Base-by-base conservation (phyloP, 2,329 filamentous ascomycete genomes). In the Daldinia sp. region DNA sequence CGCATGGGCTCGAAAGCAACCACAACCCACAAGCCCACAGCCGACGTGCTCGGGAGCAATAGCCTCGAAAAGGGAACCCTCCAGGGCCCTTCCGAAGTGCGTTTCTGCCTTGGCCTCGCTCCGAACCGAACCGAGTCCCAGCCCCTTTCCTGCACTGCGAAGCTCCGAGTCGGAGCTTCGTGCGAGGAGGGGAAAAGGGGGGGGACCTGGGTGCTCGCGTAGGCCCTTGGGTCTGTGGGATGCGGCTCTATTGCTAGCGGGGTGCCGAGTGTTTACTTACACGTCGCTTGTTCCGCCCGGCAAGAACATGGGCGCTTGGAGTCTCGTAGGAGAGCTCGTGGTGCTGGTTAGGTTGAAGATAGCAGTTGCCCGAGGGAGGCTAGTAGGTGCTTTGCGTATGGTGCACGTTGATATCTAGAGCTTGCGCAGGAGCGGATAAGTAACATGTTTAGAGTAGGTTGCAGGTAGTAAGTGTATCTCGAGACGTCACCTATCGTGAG, bases 231-330 rank as follows among this genome's bases (percentile, higher is more conserved):
- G 21, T 54, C 15, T 53, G n/a, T 55, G 37, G 25, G 25, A 52
- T 66, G 63, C 59, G 63, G 63, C 63, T 66, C 63, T 39, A 6
- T 34, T 5, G 63, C 52, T 11, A 48, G 60, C 59, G 41, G 27
- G 11, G 10, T 57, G 56, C 58, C 51, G 56, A 41, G 48, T 25
- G 48, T 57, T 65, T 52, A 63, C 59, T 59, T 55, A 41, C 58
- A 56, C 58, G 43, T 48, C 54, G 17, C 15, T 10, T 19, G 17
- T 27, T 19, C 23, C 17, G 37, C 5, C 7, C 21, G 21, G 43
- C 3, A 34, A 15, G 17, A 11, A 45, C 15, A 30, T 30, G 13
- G n/a, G 15, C 27, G 19, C 15, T 30, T 17, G 5, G 25, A 2
- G n/a, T 15, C 39, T 45, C 39, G 21, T 45, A 15, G 2, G 39